phyloP scores from a whole-genome alignment of 352 stramenopile genomes.

The Globisporangium echinulatum region DNA sequence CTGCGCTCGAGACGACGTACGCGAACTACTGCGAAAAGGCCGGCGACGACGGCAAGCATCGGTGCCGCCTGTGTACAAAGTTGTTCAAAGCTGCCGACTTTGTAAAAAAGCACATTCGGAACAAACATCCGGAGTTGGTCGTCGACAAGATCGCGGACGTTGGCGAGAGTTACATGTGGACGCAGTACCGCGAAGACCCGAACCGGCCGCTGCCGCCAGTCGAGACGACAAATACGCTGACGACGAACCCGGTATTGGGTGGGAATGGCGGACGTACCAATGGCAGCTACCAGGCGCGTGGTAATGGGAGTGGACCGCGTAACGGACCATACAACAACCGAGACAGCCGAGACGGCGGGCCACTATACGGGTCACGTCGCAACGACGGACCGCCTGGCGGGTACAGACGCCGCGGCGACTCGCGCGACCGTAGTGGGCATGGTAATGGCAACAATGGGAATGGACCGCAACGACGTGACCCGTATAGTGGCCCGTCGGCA shows the following conservation, averaged over 20 bases:
- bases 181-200: conserved; percentile 77
- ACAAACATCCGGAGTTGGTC: conserved; percentile 80
- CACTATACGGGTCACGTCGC: conserved; percentile 30
- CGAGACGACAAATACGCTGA: conserved; percentile 61
- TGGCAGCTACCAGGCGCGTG: conserved; percentile 25
- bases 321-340: conserved; percentile 20
- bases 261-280: conserved; percentile 21
- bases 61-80: conserved; percentile 80
- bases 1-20: conserved; percentile 67
- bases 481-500: conserved; percentile 18
- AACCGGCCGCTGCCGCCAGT: conserved; percentile 71
- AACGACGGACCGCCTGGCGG: conserved; percentile 35
- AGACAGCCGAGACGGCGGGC: not conserved
- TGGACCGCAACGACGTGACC: conserved; percentile 25
- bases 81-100: conserved; percentile 86
- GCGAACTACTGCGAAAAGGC: conserved; percentile 80
- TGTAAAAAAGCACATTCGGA: conserved; percentile 86
- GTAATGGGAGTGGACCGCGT: conserved; percentile 23
- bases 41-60: conserved; percentile 76
- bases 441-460: conserved; percentile 34
- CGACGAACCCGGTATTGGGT: conserved; percentile 49
- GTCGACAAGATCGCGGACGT: conserved; percentile 79
- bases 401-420: conserved; percentile 44
- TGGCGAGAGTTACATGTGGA: conserved; percentile 85
- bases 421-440: conserved; percentile 37